Percentiles rank a stretch among this genome's conserved stretches.
phyloP scores from a whole-genome alignment of 2,329 filamentous ascomycete species.

The Aureobasidium zeae region DNA sequence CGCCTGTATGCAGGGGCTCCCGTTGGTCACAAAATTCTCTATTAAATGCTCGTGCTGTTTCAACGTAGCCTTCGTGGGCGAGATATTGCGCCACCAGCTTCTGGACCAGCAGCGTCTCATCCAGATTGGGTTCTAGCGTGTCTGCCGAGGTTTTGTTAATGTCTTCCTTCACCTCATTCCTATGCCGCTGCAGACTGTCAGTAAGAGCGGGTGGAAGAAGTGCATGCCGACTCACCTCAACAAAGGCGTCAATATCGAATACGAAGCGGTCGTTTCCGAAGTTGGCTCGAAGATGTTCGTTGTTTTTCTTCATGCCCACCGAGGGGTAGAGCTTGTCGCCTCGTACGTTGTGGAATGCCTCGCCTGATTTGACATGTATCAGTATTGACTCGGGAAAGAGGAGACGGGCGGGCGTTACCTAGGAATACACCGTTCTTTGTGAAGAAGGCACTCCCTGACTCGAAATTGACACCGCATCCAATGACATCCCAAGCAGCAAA shows the following conservation, averaged over 20 bases:
- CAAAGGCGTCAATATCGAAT: slow-evolving; percentile 82
- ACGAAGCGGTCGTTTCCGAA: slow-evolving; percentile 67
- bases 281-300: slow-evolving; percentile 50
- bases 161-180: slow-evolving; percentile 47
- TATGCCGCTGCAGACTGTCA: slow-evolving; percentile 46
- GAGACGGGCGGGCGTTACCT: slow-evolving; percentile 33
- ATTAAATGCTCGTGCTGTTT: slow-evolving; percentile 81
- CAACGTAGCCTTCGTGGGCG: slow-evolving; percentile 89
- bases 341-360: slow-evolving; percentile 58
- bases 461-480: slow-evolving; percentile 57
- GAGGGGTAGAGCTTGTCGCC: slow-evolving; percentile 55
- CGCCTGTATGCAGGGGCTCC: slow-evolving; percentile 44
- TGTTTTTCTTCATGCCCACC: slow-evolving; percentile 57
- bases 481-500: slow-evolving; percentile 52
- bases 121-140: slow-evolving; percentile 52
- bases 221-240: slow-evolving; percentile 60
- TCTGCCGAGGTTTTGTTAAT: slow-evolving; percentile 54
- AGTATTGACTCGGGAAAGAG: background rate
- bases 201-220: too few relatives aligned
- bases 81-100: slow-evolving; percentile 79
- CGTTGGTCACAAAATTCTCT: slow-evolving; percentile 70
- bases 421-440: slow-evolving; percentile 54
- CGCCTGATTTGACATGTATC: slow-evolving; percentile 41
- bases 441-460: slow-evolving; percentile 53
- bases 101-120: slow-evolving; percentile 72